phyloP scores from a whole-genome alignment of 352 stramenopile genomes.

The Phytophthora pluvialis region DNA sequence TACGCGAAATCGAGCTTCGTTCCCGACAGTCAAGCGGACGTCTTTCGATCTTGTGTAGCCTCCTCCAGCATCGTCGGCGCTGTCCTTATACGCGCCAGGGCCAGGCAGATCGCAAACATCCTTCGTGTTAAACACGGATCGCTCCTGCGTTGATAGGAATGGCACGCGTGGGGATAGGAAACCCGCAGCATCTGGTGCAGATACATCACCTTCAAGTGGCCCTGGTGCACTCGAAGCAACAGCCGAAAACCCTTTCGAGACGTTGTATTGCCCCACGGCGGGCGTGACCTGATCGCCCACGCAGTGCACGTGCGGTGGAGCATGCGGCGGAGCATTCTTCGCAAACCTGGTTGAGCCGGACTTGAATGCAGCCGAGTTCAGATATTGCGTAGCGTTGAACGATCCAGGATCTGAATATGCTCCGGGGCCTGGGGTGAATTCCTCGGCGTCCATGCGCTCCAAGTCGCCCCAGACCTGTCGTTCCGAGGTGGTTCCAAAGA shows the following conservation, averaged over 20 bases:
- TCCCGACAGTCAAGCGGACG: conserved; percentile 52
- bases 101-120: conserved; percentile 52
- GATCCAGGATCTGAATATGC: conserved; percentile 53
- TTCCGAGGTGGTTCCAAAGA: conserved; percentile 80
- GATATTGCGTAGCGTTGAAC: conserved; percentile 42
- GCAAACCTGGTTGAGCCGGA: conserved; percentile 61
- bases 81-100: conserved; percentile 54
- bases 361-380: conserved; percentile 65
- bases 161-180: conserved; percentile 28
- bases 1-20: conserved; percentile 57
- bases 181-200: conserved; percentile 10
- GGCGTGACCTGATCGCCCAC: conserved; percentile 50
- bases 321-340: conserved; percentile 45
- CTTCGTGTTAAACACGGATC: conserved; percentile 51
- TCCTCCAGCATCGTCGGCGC: conserved; percentile 2
- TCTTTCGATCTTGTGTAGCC: conserved; percentile 45
- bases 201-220: conserved; percentile 2
- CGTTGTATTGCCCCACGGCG: conserved; percentile 63
- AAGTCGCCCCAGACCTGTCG: conserved; percentile 73
- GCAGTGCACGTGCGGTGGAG: conserved; percentile 58
- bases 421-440: conserved; percentile 60
- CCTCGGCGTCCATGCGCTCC: conserved; percentile 52
- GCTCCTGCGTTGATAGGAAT: conserved; percentile 56
- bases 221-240: conserved; percentile 4
- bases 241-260: conserved; percentile 34